These are phyloP conservation scores for Colletotrichum sp. DNA, from an alignment of 2,329 filamentous ascomycete genomes.

Conservation along the genomic window DNA sequence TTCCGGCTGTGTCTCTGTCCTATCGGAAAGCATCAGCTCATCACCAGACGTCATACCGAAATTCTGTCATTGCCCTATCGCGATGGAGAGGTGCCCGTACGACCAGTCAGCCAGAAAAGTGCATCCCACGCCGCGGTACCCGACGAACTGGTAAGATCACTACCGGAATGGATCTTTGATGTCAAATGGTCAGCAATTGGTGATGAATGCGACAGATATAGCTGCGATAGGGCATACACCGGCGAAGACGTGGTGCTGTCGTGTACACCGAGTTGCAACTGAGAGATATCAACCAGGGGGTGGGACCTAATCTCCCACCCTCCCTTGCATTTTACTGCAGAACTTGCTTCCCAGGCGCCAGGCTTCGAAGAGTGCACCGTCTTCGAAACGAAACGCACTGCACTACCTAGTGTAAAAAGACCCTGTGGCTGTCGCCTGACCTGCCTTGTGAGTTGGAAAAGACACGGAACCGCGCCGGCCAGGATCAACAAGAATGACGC, in stretches of 20 bases:
- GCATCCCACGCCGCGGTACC: background rate
- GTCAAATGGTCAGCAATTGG: background rate
- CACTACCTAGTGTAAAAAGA: background rate
- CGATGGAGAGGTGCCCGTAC: background rate
- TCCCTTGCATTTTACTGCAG: background rate
- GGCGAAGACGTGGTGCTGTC: constrained; percentile 2
- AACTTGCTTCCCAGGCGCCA: background rate
- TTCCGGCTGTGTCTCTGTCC: background rate
- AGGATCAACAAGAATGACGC: background rate
- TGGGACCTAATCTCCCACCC: background rate
- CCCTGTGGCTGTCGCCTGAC: background rate
- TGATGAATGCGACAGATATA: background rate
- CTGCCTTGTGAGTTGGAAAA: background rate
- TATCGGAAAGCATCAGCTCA: background rate
- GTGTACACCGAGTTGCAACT: background rate
- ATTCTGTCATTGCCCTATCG: background rate
- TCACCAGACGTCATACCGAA: background rate
- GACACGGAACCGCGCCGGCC: background rate
- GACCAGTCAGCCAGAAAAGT: background rate
- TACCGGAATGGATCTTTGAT: background rate
- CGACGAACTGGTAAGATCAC: background rate
- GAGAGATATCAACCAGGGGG: constrained; percentile 1
- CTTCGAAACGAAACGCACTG: background rate
- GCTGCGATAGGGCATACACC: constrained; percentile 11
- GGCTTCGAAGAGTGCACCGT: background rate